Percentiles rank a stretch among this genome's conserved stretches.
These are phyloP conservation scores for Amauroascus verrucosus DNA, from an alignment of 2,329 filamentous ascomycete species.

Conservation along the genomic window DNA sequence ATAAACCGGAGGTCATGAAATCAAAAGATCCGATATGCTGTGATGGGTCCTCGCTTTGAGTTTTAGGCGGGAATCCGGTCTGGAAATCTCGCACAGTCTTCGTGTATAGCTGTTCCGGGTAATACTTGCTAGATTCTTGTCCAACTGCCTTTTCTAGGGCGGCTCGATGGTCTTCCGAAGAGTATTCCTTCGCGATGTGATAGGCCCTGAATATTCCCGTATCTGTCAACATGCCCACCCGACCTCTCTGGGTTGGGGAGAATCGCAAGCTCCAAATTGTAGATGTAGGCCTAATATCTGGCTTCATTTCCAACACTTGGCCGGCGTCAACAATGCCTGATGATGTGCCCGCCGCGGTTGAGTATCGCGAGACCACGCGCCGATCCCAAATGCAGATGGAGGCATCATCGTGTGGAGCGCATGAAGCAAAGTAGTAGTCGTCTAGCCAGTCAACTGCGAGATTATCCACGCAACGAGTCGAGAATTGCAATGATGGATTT, in stretches of 20 bases:
- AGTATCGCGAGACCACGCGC: slow-evolving; percentile 37
- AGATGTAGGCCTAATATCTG: slow-evolving; percentile 43
- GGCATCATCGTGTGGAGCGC: slow-evolving; percentile 44
- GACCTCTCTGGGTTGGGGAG: slow-evolving; percentile 48
- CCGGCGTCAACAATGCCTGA: slow-evolving; percentile 24
- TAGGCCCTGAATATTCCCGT: slow-evolving; percentile 50
- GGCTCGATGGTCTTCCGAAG: slow-evolving; percentile 30
- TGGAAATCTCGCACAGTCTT: slow-evolving; percentile 38
- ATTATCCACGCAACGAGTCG: slow-evolving; percentile 53
- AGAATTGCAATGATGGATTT: slow-evolving; percentile 38
- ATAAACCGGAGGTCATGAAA: slow-evolving; percentile 43
- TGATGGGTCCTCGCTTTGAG: slow-evolving; percentile 36
- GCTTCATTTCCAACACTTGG: slow-evolving; percentile 45
- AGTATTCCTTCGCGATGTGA: slow-evolving; percentile 44
- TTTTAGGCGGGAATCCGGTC: slow-evolving; percentile 38
- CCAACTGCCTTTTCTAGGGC: slow-evolving; percentile 34
- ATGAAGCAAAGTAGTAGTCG: slow-evolving; percentile 56
- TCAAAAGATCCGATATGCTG: slow-evolving; percentile 49
- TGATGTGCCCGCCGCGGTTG: slow-evolving; percentile 28
- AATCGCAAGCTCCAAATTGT: slow-evolving; percentile 55
- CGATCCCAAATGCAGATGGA: slow-evolving; percentile 55
- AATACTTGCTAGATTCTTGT: slow-evolving; percentile 31
- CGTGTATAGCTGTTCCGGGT: slow-evolving; percentile 38
- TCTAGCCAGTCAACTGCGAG: slow-evolving; percentile 54
- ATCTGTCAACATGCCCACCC: slow-evolving; percentile 49